Evolutionary conservation across 75 land plant genomes (phyloP).

Genomic region (Cunninghamia lanceolata): DNA sequence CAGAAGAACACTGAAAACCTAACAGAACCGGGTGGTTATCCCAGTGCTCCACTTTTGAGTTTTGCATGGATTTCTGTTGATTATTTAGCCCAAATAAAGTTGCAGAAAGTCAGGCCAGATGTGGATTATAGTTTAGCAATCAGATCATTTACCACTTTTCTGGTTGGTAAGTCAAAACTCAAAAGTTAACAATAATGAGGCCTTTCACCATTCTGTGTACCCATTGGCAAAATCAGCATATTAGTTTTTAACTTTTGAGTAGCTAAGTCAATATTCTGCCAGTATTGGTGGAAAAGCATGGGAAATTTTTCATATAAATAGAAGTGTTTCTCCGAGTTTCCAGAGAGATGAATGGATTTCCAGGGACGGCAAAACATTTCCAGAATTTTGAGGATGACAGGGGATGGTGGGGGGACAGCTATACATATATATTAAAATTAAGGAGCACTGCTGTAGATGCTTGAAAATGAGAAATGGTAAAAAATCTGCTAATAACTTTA

Average conservation of each 20-base stretch:
- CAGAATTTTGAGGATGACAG: too few relatives aligned
- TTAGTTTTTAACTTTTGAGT: not conserved
- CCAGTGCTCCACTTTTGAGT: slow-evolving; percentile 40
- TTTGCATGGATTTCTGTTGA: slow-evolving; percentile 91
- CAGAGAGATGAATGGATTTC: too few relatives aligned
- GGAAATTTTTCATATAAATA: not conserved
- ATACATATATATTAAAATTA: too few relatives aligned
- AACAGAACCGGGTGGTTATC: slow-evolving; percentile 28
- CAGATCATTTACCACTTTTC: not conserved
- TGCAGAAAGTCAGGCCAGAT: slow-evolving; percentile 15
- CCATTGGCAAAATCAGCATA: not conserved
- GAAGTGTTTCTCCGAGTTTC: too few relatives aligned
- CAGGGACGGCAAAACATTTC: too few relatives aligned
- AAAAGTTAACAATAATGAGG: not conserved
- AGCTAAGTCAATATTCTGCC: not conserved
- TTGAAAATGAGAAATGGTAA: too few relatives aligned
- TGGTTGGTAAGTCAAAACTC: not conserved
- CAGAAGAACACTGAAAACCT: slow-evolving; percentile 29
- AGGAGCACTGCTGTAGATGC: too few relatives aligned
- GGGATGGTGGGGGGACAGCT: too few relatives aligned
- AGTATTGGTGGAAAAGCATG: not conserved
- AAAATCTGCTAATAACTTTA: too few relatives aligned
- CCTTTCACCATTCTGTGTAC: not conserved
- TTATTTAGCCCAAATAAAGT: slow-evolving; percentile 60
- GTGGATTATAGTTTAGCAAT: not conserved